Evolutionary conservation across 2,329 filamentous ascomycete species (phyloP), one percentile per base, ranked within the genome.

Genomic region (Penicillium sp.): DNA sequence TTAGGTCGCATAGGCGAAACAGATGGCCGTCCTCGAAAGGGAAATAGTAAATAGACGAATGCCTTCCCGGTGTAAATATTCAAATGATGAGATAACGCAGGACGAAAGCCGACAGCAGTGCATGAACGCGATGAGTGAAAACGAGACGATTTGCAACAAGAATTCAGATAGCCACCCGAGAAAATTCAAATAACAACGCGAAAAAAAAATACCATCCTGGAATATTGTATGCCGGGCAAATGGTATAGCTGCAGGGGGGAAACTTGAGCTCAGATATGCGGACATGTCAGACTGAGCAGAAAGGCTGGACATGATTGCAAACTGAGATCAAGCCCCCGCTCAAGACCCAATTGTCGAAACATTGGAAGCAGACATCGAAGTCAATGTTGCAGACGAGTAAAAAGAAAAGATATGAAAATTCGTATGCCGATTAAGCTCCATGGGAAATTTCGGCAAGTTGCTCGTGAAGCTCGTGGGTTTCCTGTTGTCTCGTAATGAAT

Each of bases 391-490:
- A 54, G 43, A 52, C 43, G 13, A 47, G 38, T 10, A 48, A 48
- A 49, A 49, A 36, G 43, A 13, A 42, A 40, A 39, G 48, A 49
- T 59, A 47, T 47, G 47, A 43, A 59, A 52, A 45, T 40, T 65
- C 62, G 55, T 65, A 61, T 49, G 56, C 57, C 53, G 46, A 59
- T 45, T 49, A 39, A n/a, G 16, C 36, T 40, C 39, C 48, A 55
- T 46, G 51, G 46, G 50, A 52, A 51, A 54, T 60, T 46, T 64
- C 55, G 57, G 57, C 58, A 64, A 64, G 50, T 61, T 70, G 61
- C 63, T 69, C 68, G 58, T 71, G 64, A 68, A 59, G 59, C 61
- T 70, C 64, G 62, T 68, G 58, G 55, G 64, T 66, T 65, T 67
- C 63, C 63, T 63, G 59, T 69, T 57, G 56, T 58, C 54, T 72